phyloP scores from a whole-genome alignment of 176 grass and related monocot genomes.

The Coix lacrymajobi region DNA sequence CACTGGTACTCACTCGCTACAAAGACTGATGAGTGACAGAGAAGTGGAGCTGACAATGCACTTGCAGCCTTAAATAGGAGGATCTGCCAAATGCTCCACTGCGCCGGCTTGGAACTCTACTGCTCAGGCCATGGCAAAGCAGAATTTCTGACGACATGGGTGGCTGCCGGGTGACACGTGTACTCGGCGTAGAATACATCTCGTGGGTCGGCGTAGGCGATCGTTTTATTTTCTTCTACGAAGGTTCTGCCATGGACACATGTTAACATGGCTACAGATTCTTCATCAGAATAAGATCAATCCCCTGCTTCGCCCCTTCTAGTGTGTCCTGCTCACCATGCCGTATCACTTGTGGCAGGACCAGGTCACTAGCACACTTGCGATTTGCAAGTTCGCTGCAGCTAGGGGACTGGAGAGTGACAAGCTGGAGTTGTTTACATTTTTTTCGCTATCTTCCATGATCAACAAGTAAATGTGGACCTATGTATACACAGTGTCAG shows the following conservation, averaged over 20 bases:
- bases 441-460: too few species aligned
- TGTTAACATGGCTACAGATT: background rate
- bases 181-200: too few species aligned
- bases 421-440: too few species aligned
- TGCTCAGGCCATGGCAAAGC: background rate
- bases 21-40: background rate
- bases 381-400: background rate
- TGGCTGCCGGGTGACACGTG: background rate
- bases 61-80: background rate
- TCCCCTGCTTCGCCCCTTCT: background rate
- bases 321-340: too few species aligned
- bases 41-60: background rate
- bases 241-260: background rate
- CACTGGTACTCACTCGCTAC: background rate
- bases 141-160: background rate
- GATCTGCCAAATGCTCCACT: background rate
- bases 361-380: background rate
- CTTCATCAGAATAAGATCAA: background rate
- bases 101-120: background rate
- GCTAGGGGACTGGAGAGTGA: too few species aligned
- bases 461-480: too few species aligned
- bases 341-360: background rate
- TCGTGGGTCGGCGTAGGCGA: background rate
- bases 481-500: too few species aligned
- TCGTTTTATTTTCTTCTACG: background rate